A percentile compares a stretch with the other conserved stretches of the same genome.
These are phyloP conservation scores for Fimicolochytrium jonesii DNA, from an alignment of 192 early-diverging fungal genomes.

Conservation along the genomic window DNA sequence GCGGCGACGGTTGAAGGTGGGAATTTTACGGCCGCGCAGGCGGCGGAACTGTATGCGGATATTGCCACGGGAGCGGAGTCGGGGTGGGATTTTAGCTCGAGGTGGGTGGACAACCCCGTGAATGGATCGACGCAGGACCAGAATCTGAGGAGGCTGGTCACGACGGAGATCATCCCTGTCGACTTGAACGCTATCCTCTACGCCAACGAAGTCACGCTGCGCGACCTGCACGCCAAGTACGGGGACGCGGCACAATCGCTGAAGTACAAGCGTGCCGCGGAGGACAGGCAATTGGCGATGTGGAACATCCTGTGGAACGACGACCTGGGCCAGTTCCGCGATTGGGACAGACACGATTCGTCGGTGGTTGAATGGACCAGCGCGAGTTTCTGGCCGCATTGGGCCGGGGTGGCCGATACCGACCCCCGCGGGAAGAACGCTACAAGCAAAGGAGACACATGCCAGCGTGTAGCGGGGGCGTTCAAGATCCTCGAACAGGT, in stretches of 20 bases:
- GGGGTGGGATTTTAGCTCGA: constrained; percentile 67
- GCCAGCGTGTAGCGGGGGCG: constrained; percentile 22
- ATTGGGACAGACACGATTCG: constrained; percentile 49
- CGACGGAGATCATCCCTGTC: constrained; percentile 56
- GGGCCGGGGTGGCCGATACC: constrained; percentile 36
- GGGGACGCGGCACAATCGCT: constrained; percentile 7
- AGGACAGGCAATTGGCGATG: constrained; percentile 42
- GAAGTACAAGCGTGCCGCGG: constrained; percentile 33
- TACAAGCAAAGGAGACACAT: neutral
- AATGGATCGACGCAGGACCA: constrained; percentile 15
- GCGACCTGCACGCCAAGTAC: neutral
- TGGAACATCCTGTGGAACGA: constrained; percentile 51
- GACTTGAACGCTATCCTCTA: constrained; percentile 71
- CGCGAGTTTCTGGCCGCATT: constrained; percentile 60
- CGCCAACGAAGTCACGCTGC: constrained; percentile 44
- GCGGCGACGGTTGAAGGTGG: constrained; percentile 44
- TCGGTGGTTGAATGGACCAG: constrained; percentile 34
- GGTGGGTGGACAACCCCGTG: constrained; percentile 45
- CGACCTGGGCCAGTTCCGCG: constrained; percentile 40
- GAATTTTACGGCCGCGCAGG: constrained; percentile 14
- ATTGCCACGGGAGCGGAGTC: constrained; percentile 67
- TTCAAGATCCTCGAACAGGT: constrained; percentile 38
- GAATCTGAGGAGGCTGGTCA: constrained; percentile 51
- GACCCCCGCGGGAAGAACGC: constrained; percentile 11
- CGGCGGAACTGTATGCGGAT: constrained; percentile 50